A percentile compares a stretch with the other conserved stretches of the same genome.
phyloP scores from a whole-genome alignment of 2,329 filamentous ascomycete genomes.

The Madurella fahalii region DNA sequence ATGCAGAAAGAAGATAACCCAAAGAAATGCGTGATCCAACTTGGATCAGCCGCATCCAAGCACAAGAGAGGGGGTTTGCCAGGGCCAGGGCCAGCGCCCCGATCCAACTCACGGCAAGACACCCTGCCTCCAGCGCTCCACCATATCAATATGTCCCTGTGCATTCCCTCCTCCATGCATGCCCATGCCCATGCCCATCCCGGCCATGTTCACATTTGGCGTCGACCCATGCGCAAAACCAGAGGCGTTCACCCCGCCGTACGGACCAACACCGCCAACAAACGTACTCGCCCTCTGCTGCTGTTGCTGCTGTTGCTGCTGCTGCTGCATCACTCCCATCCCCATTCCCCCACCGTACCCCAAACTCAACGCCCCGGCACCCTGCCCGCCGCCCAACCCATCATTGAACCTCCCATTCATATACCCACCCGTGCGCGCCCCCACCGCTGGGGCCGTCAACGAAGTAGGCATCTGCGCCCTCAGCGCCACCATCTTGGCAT shows the following conservation, averaged over 20 bases:
- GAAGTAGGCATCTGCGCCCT: slow-evolving; percentile 47
- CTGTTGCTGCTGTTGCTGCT: slow-evolving; percentile 9
- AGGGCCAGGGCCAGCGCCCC: not conserved
- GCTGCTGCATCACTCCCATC: not conserved
- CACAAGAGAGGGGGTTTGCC: too few species aligned
- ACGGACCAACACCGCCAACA: not conserved
- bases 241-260: not conserved
- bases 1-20: too few species aligned
- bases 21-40: too few species aligned
- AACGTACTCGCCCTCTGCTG: slow-evolving; percentile 13
- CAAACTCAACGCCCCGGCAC: slow-evolving; percentile 10
- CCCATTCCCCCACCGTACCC: slow-evolving; percentile 15
- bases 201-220: slow-evolving; percentile 8
- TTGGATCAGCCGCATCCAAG: too few species aligned
- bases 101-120: slow-evolving; percentile 24
- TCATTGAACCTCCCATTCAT: slow-evolving; percentile 53
- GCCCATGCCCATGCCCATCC: slow-evolving; percentile 11
- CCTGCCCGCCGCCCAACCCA: slow-evolving; percentile 39
- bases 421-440: slow-evolving; percentile 41
- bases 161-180: slow-evolving; percentile 19
- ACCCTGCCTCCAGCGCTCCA: slow-evolving; percentile 34
- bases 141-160: slow-evolving; percentile 30
- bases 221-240: slow-evolving; percentile 7
- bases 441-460: slow-evolving; percentile 31
- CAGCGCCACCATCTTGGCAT: slow-evolving; percentile 46